phyloP scores from a whole-genome alignment of 805 yeast species.

The Yueomyces sp. region DNA sequence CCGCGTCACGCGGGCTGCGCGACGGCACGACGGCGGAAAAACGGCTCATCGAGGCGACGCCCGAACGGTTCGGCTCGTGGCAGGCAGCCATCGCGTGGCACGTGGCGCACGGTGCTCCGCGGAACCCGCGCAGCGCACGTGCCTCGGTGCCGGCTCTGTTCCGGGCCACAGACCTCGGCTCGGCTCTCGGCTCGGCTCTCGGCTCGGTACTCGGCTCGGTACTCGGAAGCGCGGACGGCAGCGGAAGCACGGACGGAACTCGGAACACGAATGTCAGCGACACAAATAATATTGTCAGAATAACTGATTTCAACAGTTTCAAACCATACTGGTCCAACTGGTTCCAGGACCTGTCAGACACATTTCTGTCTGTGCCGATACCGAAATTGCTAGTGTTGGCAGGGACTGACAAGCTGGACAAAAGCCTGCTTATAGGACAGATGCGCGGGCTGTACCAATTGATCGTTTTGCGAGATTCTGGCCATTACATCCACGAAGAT shows the following conservation, averaged over 20 bases:
- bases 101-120: slow-evolving; percentile 38
- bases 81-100: slow-evolving; percentile 76
- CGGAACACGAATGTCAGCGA: too few species aligned
- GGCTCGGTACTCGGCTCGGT: too few species aligned
- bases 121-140: slow-evolving; percentile 47
- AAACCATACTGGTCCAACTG: slow-evolving; percentile 66
- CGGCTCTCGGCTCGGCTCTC: too few species aligned
- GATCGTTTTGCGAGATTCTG: slow-evolving; percentile 65
- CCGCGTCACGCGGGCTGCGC: too few species aligned
- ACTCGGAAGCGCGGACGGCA: too few species aligned
- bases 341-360: slow-evolving; percentile 58
- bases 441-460: slow-evolving; percentile 97
- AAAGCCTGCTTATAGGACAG: slow-evolving; percentile 79
- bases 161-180: too few species aligned
- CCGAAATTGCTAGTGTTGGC: slow-evolving; percentile 71
- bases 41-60: slow-evolving; percentile 18
- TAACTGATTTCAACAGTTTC: slow-evolving; percentile 47
- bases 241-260: too few species aligned
- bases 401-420: slow-evolving; percentile 82
- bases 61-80: slow-evolving; percentile 38
- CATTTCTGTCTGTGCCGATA: slow-evolving; percentile 35
- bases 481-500: slow-evolving; percentile 96
- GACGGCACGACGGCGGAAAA: too few species aligned
- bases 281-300: slow-evolving; percentile 36
- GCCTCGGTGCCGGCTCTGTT: slow-evolving; percentile 70